Evolutionary conservation across 1,284 basidiomycete species (phyloP).

Genomic region (Meira miltonrushii): DNA sequence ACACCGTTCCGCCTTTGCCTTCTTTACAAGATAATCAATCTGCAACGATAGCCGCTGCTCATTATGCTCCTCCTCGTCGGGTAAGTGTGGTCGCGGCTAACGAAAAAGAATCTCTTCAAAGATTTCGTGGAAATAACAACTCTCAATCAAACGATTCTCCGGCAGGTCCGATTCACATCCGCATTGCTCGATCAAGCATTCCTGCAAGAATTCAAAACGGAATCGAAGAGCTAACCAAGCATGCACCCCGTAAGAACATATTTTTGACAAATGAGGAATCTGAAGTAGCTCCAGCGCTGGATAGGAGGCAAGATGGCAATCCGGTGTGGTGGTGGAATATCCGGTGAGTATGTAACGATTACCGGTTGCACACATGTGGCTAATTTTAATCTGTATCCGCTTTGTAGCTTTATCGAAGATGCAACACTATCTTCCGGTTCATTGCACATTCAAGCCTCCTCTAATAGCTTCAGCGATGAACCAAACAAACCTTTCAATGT

Average conservation of each 20-base stretch:
- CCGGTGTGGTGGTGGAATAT: slow-evolving; percentile 14
- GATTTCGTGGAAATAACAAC: too few species aligned
- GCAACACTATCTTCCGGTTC: neutral
- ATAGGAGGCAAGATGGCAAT: neutral
- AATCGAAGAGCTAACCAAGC: neutral
- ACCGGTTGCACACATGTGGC: neutral
- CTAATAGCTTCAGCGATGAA: slow-evolving; percentile 4
- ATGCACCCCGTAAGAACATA: neutral
- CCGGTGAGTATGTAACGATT: neutral
- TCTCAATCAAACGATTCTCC: too few species aligned
- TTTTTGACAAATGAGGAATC: neutral
- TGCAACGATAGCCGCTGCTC: neutral
- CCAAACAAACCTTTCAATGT: slow-evolving; percentile 9
- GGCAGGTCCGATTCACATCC: neutral
- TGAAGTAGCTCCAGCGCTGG: neutral
- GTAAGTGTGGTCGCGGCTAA: too few species aligned
- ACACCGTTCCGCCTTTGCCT: neutral
- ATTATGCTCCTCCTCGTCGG: neutral
- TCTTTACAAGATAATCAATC: neutral
- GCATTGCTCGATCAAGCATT: neutral
- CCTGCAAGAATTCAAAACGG: neutral
- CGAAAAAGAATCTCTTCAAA: too few species aligned
- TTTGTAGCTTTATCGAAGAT: neutral
- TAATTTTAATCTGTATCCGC: neutral
- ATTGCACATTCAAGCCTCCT: neutral